A percentile compares a stretch with the other conserved stretches of the same genome.
These are phyloP conservation scores for Pachyrhizus erosus DNA, from an alignment of 306 rosid species.

Conservation along the genomic window DNA sequence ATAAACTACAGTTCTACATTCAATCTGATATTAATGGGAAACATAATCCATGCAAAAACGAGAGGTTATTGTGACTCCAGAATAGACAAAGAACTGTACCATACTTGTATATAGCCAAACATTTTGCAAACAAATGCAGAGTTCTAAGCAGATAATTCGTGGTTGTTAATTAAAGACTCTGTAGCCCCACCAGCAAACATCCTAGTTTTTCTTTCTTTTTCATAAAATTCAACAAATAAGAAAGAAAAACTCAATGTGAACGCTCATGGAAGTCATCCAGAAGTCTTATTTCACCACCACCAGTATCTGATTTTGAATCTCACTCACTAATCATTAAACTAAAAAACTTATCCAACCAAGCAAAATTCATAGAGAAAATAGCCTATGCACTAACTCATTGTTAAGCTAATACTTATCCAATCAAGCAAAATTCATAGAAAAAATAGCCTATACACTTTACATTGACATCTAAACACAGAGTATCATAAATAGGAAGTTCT, in stretches of 20 bases:
- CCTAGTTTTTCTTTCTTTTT: slow-evolving; percentile 11
- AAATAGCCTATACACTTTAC: too few relatives aligned
- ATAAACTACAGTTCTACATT: not conserved
- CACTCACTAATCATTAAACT: not conserved
- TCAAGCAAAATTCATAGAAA: too few relatives aligned
- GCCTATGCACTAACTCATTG: too few relatives aligned
- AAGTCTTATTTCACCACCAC: slow-evolving; percentile 16
- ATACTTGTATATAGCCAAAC: not conserved
- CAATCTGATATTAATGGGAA: not conserved
- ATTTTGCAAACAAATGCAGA: slow-evolving; percentile 1
- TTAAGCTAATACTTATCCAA: too few relatives aligned
- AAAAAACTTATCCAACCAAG: not conserved
- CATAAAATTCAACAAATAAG: not conserved
- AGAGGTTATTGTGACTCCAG: slow-evolving; percentile 1
- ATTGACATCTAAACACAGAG: too few relatives aligned
- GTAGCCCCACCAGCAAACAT: not conserved
- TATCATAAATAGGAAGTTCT: too few relatives aligned
- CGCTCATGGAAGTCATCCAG: not conserved
- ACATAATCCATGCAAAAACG: not conserved
- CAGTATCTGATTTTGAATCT: not conserved
- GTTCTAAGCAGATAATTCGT: not conserved
- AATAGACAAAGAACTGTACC: not conserved
- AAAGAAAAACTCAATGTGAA: not conserved
- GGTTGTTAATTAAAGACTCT: not conserved
- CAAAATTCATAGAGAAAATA: not conserved